Evolutionary conservation across 2,329 filamentous ascomycete genomes (phyloP).

Genomic region (Colletotrichum sp.): DNA sequence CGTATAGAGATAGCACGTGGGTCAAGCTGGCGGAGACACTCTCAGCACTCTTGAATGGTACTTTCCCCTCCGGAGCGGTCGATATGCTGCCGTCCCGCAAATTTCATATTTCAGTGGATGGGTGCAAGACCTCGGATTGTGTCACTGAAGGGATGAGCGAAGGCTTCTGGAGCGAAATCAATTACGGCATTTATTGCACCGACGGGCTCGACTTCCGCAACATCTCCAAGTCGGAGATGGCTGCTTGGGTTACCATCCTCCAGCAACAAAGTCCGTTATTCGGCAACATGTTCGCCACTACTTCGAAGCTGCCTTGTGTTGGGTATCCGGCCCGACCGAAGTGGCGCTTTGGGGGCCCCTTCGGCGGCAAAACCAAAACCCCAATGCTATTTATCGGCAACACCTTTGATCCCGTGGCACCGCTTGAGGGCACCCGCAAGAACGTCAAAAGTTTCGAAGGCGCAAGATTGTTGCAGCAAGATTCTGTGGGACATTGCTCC

Average conservation of each 20-base stretch:
- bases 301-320: constrained; percentile 37
- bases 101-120: background rate
- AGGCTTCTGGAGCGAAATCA: background rate
- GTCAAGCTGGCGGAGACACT: background rate
- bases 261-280: constrained; percentile 9
- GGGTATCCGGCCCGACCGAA: constrained; percentile 40
- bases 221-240: constrained; percentile 28
- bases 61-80: background rate
- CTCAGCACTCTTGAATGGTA: background rate
- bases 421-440: background rate
- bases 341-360: constrained; percentile 43
- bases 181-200: constrained; percentile 34
- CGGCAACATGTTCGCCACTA: background rate
- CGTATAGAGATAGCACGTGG: background rate
- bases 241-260: constrained; percentile 31
- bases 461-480: background rate
- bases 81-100: background rate
- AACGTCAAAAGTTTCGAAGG: background rate
- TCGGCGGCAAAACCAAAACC: constrained; percentile 5
- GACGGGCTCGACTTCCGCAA: constrained; percentile 34
- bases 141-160: background rate
- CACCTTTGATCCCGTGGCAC: background rate
- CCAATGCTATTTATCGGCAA: constrained; percentile 2
- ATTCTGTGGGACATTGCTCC: background rate
- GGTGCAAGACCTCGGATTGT: background rate